Evolutionary conservation across 495 filamentous ascomycete species (phyloP), one percentile per base, ranked within the genome.

Genomic region (Neurospora sp.): DNA sequence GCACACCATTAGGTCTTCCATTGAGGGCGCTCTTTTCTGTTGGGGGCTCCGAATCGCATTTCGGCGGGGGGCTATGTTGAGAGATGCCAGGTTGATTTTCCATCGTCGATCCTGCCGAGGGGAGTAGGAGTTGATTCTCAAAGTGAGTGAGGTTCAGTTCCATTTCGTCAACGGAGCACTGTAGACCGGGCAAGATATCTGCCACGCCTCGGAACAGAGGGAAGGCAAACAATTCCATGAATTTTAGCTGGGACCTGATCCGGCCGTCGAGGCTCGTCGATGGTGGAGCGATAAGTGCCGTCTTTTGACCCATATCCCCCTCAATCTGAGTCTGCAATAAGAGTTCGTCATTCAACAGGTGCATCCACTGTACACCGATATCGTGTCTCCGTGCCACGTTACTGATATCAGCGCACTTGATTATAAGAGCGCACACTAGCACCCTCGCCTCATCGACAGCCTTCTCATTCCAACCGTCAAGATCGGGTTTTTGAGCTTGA

Each of bases 321-420:
- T 99, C 96, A 93, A 98, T 97, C 27, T 89, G 85, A 35, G 93
- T 94, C 83, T 99, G 96, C 69, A 94, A 90, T 22, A 94, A 89
- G 76, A 98, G 98, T 78, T 99, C 96, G 71, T 97, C 93, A 71
- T 95, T 94, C 41, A 99, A 85, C 69, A 96, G 94, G 78, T 89
- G 87, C 71, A 95, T 96, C 96, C 96, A 99, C 77, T 90, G 85
- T 27, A 90, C 85, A 27, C 96, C 96, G 40, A 93, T 86, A 41
- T 91, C 87, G 82, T 94, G 94, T 72, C 89, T 90, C 71, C 94
- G 90, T 40, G 94, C 93, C 76, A 99, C 96, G 79, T 99, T 99
- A 82, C 96, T 97, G 79, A 99, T 98, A 79, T 99, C 96, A 38
- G 96, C 96, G 80, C 96, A 98, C 78, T 99, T 99, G 82, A 99